Conservation (phyloP, 2,329 filamentous ascomycete genomes). For the Trichophyton rubrum region DNA sequence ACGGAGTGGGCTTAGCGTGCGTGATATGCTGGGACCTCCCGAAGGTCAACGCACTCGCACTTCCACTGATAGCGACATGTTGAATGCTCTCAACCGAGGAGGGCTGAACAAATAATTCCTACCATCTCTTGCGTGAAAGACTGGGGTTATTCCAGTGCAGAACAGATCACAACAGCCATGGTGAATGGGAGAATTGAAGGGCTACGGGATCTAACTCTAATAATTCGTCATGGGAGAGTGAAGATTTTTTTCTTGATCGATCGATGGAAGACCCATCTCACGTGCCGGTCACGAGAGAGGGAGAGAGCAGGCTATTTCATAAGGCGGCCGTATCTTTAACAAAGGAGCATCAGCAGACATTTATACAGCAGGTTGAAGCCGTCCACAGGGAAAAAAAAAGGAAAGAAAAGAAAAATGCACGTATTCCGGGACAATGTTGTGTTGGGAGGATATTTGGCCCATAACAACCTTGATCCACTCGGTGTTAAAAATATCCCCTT, state of each 20-base stretch:
- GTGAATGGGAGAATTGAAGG: conserved; percentile 1
- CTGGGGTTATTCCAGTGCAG: background rate
- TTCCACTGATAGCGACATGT: conserved; percentile 39
- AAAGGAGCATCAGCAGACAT: background rate
- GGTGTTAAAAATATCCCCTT: background rate
- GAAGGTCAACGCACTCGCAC: conserved; percentile 29
- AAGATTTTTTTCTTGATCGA: background rate
- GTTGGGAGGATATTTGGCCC: background rate
- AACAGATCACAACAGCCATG: background rate
- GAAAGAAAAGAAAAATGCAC: background rate
- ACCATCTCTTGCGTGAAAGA: background rate
- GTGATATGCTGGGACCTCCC: conserved; percentile 36
- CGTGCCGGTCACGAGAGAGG: background rate
- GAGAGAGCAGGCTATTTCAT: background rate
- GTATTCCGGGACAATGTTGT: background rate
- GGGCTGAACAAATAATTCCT: conserved; percentile 23
- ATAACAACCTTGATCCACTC: background rate
- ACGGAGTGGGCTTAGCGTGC: conserved; percentile 35
- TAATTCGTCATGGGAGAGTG: background rate
- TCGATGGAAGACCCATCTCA: background rate
- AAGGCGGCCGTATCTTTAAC: background rate
- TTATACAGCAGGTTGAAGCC: background rate
- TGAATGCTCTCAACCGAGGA: conserved; percentile 35
- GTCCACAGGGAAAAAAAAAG: background rate
- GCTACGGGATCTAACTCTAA: background rate